Conservation (phyloP, 306 rosid genomes). For the Prunus persica region DNA sequence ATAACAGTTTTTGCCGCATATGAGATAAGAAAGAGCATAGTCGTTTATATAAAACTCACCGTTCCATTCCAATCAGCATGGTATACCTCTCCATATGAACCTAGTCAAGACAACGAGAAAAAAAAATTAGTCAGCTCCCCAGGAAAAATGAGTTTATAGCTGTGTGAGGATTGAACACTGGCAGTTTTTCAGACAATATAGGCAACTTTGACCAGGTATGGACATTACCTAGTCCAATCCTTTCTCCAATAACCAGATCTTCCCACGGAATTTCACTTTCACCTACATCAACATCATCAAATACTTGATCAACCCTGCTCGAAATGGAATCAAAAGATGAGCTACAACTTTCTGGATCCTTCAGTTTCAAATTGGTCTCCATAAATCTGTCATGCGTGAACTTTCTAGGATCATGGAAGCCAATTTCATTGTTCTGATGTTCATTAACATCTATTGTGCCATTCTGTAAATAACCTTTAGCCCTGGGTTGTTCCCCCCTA, state of each 20-base stretch:
- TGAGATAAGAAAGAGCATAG: background rate
- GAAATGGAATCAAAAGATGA: constrained; percentile 43
- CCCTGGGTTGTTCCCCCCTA: constrained; percentile 31
- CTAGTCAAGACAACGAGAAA: constrained; percentile 37
- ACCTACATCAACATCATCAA: constrained; percentile 91
- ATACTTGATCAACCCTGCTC: constrained; percentile 64
- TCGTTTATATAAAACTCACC: constrained; percentile 53
- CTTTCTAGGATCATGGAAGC: constrained; percentile 50
- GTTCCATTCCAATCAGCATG: constrained; percentile 99
- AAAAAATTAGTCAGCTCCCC: constrained; percentile 11
- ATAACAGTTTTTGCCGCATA: background rate
- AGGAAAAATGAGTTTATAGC: background rate
- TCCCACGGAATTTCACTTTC: constrained; percentile 98
- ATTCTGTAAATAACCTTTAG: constrained; percentile 32
- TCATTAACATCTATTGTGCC: constrained; percentile 32
- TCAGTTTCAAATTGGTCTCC: constrained; percentile 55
- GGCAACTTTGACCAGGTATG: constrained; percentile 20
- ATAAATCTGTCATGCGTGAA: constrained; percentile 55
- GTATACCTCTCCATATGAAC: constrained; percentile 98
- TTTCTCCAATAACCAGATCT: constrained; percentile 85
- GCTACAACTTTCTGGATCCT: constrained; percentile 60
- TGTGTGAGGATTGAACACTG: background rate
- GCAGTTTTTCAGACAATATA: background rate
- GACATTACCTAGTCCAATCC: constrained; percentile 89
- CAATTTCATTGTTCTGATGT: constrained; percentile 37